Conservation (phyloP, 768 basidiomycete genomes). For the Grammothele lineata region DNA sequence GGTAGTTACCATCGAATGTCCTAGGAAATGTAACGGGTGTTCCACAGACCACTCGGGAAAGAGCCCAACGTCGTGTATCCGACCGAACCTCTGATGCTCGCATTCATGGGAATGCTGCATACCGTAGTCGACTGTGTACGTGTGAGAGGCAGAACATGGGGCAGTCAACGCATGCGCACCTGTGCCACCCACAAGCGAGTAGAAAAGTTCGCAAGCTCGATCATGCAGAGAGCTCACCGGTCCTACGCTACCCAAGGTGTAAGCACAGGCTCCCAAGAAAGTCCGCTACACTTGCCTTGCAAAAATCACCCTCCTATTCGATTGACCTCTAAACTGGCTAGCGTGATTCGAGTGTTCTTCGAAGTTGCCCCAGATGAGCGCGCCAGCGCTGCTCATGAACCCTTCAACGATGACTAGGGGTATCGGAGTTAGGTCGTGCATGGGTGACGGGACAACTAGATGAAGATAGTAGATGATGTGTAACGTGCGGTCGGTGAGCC, state of each 20-base stretch:
- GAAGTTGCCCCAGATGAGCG: constrained; percentile 39
- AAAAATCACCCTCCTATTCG: constrained; percentile 25
- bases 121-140: constrained; percentile 42
- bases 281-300: constrained; percentile 29
- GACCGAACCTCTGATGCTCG: constrained; percentile 40
- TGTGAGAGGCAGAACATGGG: neutral
- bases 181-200: constrained; percentile 40
- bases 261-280: constrained; percentile 3
- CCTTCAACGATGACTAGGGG: constrained; percentile 47
- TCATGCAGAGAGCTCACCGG: constrained; percentile 52
- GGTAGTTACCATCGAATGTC: constrained; percentile 41
- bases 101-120: constrained; percentile 35
- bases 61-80: constrained; percentile 33
- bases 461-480: no score
- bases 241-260: constrained; percentile 33
- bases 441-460: no score
- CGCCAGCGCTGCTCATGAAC: constrained; percentile 37
- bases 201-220: constrained; percentile 48
- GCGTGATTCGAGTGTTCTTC: constrained; percentile 29
- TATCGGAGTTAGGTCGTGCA: no score
- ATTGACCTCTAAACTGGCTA: constrained; percentile 6
- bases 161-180: constrained; percentile 22
- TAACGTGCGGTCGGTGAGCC: no score
- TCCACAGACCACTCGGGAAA: constrained; percentile 44
- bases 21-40: constrained; percentile 44